Base-by-base conservation (phyloP, 1,284 basidiomycete species). In the Trametes hirsuta region DNA sequence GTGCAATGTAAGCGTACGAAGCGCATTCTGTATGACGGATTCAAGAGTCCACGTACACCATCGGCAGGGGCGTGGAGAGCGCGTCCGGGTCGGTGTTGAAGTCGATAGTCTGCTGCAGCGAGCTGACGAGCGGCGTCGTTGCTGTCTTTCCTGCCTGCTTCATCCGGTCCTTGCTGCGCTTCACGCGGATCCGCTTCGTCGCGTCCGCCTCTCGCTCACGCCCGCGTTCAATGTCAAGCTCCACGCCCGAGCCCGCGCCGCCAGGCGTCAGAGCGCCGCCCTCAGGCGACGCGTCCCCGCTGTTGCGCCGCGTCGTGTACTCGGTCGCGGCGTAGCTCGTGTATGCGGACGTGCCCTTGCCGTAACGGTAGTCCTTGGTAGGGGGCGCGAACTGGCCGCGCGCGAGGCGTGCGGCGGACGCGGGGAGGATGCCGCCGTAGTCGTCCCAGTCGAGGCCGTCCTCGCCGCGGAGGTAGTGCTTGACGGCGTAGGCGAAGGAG, bases 401-500 rank as follows among this genome's bases (percentile, higher is more conserved):
- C 42, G 68, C 70, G 24, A 71, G 66, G 46, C 81, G 78, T 46
- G 77, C 72, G 61, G 89, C 84, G 24, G 80, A 81, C 6, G 79
- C 69, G 0, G 91, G 90, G n/a, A 93, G 74, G 51, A 93, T 75
- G 11, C 81, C 86, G 0, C 71, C 69, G 65, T 88, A 87, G 73
- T 94, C 92, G 1, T 81, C 78, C 69, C 84, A 87, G 30, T 86
- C 77, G 4, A 84, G 73, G 1, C 91, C 91, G 65, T 90, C 87
- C 67, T 92, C 88, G 52, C 84, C 88, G 36, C 91, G 85, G 51
- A 93, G 79, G 69, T 94, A 91, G 70, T 87, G 91, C 72, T 93
- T 94, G 21, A 85, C 81, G 10, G 91, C 83, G 69, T 80, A 86
- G 12, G 84, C 84, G 69, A 88, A 94, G 5, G 84, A 83, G 21